These are phyloP conservation scores for Mucor plumbeus DNA, from an alignment of 371 early-diverging fungal species.

Conservation along the genomic window DNA sequence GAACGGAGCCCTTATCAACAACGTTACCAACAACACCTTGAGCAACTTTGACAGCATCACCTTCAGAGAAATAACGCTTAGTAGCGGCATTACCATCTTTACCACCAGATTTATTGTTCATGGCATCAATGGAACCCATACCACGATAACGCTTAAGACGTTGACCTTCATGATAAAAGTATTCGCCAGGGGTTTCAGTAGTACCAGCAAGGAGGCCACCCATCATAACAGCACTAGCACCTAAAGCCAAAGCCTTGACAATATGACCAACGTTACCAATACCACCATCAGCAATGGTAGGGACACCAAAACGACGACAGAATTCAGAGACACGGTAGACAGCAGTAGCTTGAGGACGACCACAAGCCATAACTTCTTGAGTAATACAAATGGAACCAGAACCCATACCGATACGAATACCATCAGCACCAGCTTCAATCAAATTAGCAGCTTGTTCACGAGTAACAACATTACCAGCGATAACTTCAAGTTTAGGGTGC, in stretches of 20 bases:
- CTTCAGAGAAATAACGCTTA: slow-evolving; percentile 96
- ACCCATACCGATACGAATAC: slow-evolving; percentile 96
- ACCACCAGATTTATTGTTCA: slow-evolving; percentile 78
- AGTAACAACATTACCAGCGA: slow-evolving; percentile 97
- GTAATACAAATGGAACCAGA: slow-evolving; percentile 98
- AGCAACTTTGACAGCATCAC: slow-evolving; percentile 96
- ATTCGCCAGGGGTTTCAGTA: slow-evolving; percentile 94
- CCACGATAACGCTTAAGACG: slow-evolving; percentile 97
- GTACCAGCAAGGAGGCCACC: slow-evolving; percentile 96
- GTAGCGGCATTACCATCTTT: slow-evolving; percentile 79
- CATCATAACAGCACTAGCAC: slow-evolving; percentile 98
- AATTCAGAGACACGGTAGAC: slow-evolving; percentile 94
- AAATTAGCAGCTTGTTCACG: slow-evolving; percentile 92
- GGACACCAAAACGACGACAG: slow-evolving; percentile 91
- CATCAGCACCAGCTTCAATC: slow-evolving; percentile 96
- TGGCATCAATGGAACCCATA: slow-evolving; percentile 97
- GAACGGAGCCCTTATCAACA: slow-evolving; percentile 94
- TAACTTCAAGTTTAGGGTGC: slow-evolving; percentile 81
- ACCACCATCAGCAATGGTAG: slow-evolving; percentile 97
- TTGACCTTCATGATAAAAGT: slow-evolving; percentile 97
- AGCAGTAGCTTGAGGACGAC: slow-evolving; percentile 98
- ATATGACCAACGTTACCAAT: slow-evolving; percentile 96
- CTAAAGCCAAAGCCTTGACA: slow-evolving; percentile 93
- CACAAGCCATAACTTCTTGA: slow-evolving; percentile 98
- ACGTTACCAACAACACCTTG: slow-evolving; percentile 97